phyloP scores from a whole-genome alignment of 306 rosid species.

The Cicer bijugum region DNA sequence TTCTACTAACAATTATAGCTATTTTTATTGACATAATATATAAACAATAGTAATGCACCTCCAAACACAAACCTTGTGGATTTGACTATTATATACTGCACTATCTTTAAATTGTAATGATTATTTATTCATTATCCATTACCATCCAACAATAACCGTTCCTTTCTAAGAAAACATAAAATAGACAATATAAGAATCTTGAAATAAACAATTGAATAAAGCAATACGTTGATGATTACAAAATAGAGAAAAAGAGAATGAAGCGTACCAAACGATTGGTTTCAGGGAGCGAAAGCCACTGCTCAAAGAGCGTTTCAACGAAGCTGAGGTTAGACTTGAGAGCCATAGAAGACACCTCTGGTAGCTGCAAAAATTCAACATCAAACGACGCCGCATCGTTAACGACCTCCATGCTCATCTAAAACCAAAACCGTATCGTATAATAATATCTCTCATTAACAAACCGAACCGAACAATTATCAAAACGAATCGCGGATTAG shows the following conservation, averaged over 20 bases:
- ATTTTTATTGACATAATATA: slow-evolving; percentile 4
- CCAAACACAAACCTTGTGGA: slow-evolving; percentile 25
- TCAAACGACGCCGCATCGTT: slow-evolving; percentile 81
- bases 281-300: slow-evolving; percentile 94
- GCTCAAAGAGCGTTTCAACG: slow-evolving; percentile 81
- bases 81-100: slow-evolving; percentile 3
- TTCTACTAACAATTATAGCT: too few species aligned
- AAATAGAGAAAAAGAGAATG: slow-evolving; percentile 5
- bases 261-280: slow-evolving; percentile 83
- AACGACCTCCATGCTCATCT: slow-evolving; percentile 79
- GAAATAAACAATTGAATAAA: neutral
- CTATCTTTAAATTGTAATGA: neutral
- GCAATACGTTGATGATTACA: neutral
- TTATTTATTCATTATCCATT: neutral
- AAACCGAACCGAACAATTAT: slow-evolving; percentile 41
- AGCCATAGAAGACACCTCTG: slow-evolving; percentile 77
- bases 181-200: neutral
- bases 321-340: slow-evolving; percentile 76
- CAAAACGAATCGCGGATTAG: slow-evolving; percentile 48
- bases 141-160: neutral
- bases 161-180: neutral
- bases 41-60: slow-evolving; percentile 25
- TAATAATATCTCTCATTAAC: slow-evolving; percentile 52
- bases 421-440: slow-evolving; percentile 40
- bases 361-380: slow-evolving; percentile 87